Percentiles rank a stretch among this genome's conserved stretches.
Conservation (phyloP, 345 rosid species). For the Balakata baccata region DNA sequence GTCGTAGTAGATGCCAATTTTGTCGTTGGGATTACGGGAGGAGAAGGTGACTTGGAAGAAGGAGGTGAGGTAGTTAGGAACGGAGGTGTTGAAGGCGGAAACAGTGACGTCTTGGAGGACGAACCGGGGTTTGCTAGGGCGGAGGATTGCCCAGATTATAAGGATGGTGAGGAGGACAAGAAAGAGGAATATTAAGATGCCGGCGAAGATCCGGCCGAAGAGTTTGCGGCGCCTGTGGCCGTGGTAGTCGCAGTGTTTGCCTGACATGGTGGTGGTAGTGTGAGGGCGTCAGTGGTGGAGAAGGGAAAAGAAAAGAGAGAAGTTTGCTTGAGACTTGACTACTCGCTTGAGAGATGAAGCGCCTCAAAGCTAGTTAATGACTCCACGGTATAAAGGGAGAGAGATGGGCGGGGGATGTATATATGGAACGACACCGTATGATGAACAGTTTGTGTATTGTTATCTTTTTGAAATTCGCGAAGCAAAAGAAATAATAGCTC, state of each 20-base stretch:
- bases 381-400: not conserved
- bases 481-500: no score
- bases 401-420: not conserved
- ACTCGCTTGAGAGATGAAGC: no score
- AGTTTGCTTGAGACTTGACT: no score
- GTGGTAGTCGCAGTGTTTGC: constrained; percentile 29
- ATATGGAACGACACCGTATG: no score
- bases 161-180: constrained; percentile 53
- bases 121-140: constrained; percentile 76
- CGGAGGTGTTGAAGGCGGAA: constrained; percentile 70
- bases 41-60: constrained; percentile 75
- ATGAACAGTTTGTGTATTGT: no score
- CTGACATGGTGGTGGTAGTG: constrained; percentile 19
- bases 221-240: constrained; percentile 16
- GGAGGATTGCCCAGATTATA: constrained; percentile 81
- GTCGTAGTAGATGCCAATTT: constrained; percentile 83
- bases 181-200: constrained; percentile 52
- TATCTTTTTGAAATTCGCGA: no score
- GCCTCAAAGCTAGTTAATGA: no score
- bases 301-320: not conserved
- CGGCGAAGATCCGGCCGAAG: constrained; percentile 26
- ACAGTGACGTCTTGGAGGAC: constrained; percentile 91
- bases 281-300: not conserved
- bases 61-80: constrained; percentile 66
- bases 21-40: constrained; percentile 75